phyloP scores from a whole-genome alignment of 306 rosid genomes.

The Trichosanthes cucumerina region DNA sequence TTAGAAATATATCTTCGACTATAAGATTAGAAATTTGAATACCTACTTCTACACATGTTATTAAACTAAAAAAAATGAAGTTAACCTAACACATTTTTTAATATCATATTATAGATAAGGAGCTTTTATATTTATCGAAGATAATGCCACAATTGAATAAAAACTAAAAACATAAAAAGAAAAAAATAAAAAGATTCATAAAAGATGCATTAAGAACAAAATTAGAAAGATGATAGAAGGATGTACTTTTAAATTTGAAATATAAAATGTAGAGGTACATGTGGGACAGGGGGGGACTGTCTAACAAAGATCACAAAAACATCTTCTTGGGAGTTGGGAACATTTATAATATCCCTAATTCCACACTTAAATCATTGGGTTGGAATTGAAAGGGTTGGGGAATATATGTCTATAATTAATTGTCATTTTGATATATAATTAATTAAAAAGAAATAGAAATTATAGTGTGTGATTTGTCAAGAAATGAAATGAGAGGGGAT shows the following conservation, averaged over 20 bases:
- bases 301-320: not conserved
- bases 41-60: too few relatives aligned
- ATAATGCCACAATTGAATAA: too few relatives aligned
- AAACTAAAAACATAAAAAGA: too few relatives aligned
- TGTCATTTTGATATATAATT: not conserved
- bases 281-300: not conserved
- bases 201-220: not conserved
- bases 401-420: not conserved
- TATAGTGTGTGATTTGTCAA: not conserved
- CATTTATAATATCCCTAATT: constrained; percentile 1
- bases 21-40: too few relatives aligned
- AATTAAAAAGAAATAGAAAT: not conserved
- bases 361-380: constrained; percentile 2
- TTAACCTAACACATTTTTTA: too few relatives aligned
- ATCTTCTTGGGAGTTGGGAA: constrained; percentile 11
- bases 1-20: too few relatives aligned
- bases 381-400: constrained; percentile 7
- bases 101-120: too few relatives aligned
- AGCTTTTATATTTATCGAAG: too few relatives aligned
- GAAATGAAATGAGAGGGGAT: not conserved
- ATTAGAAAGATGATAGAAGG: not conserved
- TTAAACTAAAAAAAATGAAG: too few relatives aligned
- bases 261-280: not conserved
- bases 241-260: not conserved
- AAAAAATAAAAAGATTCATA: too few relatives aligned